Percentiles rank a stretch among this genome's conserved stretches.
Conservation (phyloP, 1,284 basidiomycete genomes). For the Austropuccinia psidii region DNA sequence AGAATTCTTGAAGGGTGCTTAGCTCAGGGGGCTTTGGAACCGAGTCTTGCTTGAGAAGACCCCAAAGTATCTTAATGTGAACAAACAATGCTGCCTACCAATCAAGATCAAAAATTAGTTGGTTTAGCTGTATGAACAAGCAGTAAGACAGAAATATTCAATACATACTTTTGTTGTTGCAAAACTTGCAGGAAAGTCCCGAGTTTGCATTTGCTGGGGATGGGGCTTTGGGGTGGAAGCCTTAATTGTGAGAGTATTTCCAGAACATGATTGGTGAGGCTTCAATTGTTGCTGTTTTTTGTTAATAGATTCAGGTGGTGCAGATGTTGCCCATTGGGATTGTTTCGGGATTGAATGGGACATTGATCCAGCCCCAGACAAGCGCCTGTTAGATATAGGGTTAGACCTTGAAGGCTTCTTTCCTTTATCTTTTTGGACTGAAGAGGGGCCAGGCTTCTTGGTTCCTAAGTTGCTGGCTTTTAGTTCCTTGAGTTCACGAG, state of each 20-base stretch:
- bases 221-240: not conserved
- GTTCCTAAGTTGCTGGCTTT: not conserved
- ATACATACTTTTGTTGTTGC: not conserved
- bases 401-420: not conserved
- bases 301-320: conserved; percentile 1
- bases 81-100: not conserved
- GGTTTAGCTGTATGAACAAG: not conserved
- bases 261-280: not conserved
- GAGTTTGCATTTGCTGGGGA: conserved; percentile 7
- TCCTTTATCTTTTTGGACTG: not conserved
- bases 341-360: not conserved
- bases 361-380: not conserved
- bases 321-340: not conserved
- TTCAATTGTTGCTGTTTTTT: not conserved
- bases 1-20: not conserved
- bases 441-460: not conserved
- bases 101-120: not conserved
- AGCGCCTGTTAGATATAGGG: not conserved
- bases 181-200: not conserved
- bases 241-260: not conserved
- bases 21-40: conserved; percentile 1
- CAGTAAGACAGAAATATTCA: not conserved
- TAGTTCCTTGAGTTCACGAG: not conserved
- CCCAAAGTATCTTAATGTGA: conserved; percentile 24
- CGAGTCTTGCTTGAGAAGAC: conserved; percentile 11